A percentile compares a stretch with the other conserved stretches of the same genome.
These are phyloP conservation scores for Leccinum barrowsii DNA, from an alignment of 768 basidiomycete species.

Conservation along the genomic window DNA sequence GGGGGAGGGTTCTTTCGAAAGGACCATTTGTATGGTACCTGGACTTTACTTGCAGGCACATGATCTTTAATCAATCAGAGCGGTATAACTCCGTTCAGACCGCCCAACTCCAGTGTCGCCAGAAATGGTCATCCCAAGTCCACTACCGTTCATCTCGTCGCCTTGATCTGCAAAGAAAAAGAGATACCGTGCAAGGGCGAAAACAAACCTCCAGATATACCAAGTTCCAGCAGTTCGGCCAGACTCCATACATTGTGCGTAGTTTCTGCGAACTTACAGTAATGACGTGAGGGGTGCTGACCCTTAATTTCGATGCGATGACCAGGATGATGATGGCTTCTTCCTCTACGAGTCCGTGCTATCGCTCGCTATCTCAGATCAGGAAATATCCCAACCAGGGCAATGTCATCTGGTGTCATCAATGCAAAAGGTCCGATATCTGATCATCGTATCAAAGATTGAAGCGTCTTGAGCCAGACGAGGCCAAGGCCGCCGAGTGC, in stretches of 20 bases:
- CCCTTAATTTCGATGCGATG: background rate
- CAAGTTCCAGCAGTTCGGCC: constrained; percentile 53
- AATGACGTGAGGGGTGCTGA: too few relatives aligned
- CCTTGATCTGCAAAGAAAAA: constrained; percentile 43
- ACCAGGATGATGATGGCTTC: constrained; percentile 37
- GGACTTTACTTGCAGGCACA: too few relatives aligned
- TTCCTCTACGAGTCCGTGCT: constrained; percentile 41
- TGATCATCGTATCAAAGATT: constrained; percentile 26
- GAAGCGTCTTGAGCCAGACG: constrained; percentile 16
- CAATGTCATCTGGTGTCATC: constrained; percentile 14
- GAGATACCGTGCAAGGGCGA: constrained; percentile 47
- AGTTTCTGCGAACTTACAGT: background rate
- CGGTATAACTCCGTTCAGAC: too few relatives aligned
- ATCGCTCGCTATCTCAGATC: constrained; percentile 50
- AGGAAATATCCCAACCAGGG: constrained; percentile 52
- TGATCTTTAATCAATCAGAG: too few relatives aligned
- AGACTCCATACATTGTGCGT: constrained; percentile 37
- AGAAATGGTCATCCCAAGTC: constrained; percentile 35
- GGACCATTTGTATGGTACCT: too few relatives aligned
- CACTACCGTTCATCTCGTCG: constrained; percentile 51
- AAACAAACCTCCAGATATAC: constrained; percentile 48
- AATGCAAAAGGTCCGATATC: background rate
- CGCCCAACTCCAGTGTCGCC: background rate
- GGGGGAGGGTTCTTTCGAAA: too few relatives aligned
- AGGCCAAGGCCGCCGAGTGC: constrained; percentile 13